Base-by-base conservation (phyloP, 176 grass and related monocot genomes). In the Hsuehochloa calcarea region DNA sequence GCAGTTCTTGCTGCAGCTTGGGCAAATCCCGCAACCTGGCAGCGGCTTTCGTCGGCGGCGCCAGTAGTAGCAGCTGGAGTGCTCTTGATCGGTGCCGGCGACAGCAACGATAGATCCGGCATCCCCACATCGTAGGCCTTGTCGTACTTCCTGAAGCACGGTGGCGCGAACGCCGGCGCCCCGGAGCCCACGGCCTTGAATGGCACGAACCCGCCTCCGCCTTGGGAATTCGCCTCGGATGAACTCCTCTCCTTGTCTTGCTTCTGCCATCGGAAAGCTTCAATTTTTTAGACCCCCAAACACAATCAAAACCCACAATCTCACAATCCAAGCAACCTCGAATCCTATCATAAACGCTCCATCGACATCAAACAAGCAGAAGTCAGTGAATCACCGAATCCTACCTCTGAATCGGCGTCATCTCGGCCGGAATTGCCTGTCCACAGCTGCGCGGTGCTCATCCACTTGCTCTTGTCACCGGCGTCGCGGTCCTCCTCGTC, bases 391-490 rank as follows among this genome's bases (percentile, higher is more conserved):
- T 43, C 65, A 4, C 25, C 26, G 10, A 56, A 49, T 67, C 68
- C 15, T 74, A 90, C 89, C 80, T 87, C 50, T 49, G 50, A 41
- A 68, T 72, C 89, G 3, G 74, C 61, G 10, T 80, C 44, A 7
- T 58, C 70, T 34, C 68, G 83, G 82, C 74, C 76, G 16, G 63
- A 85, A 86, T 84, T 85, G n/a, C 92, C 87, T 1, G 87, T 84
- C 95, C 92, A 97, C 41, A 97, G 89, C 87, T 97, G 95, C 73
- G 93, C 92, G 10, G 95, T 95, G 80, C 92, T 93, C 95, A 97
- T 91, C 95, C 95, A 97, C 74, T 88, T 91, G 82, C 80, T 97
- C 87, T 95, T 97, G 81, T 93, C 86, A 60, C 82, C 88, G 52
- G 78, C 55, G 74, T 62, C 44, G 85, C 50, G 38, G 40, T 84